Conservation (phyloP, 768 basidiomycete species). For the Hortiboletus campestris region DNA sequence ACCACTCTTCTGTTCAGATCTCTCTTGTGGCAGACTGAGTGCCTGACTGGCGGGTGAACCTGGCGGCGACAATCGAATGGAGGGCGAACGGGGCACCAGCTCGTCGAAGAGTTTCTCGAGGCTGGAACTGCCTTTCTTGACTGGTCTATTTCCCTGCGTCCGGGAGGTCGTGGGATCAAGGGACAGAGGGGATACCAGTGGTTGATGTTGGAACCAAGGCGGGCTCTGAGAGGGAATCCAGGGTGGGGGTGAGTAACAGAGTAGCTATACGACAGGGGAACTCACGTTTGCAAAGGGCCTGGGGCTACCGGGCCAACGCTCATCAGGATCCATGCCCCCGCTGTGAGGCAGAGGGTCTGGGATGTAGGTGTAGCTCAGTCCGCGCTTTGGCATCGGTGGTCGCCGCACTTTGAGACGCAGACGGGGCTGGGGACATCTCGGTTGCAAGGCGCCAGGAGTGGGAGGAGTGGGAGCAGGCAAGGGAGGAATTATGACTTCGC, state of each 20-base stretch:
- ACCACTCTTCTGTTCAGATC: background rate
- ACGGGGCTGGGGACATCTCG: slow-evolving; percentile 10
- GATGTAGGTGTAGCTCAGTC: slow-evolving; percentile 8
- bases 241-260: background rate
- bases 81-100: slow-evolving; percentile 14
- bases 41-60: slow-evolving; percentile 8
- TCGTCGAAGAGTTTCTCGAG: slow-evolving; percentile 15
- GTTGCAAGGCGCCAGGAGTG: background rate
- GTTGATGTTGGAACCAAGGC: slow-evolving; percentile 17
- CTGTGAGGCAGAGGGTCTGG: slow-evolving; percentile 4
- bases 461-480: background rate
- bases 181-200: slow-evolving; percentile 6
- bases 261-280: background rate
- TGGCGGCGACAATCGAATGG: slow-evolving; percentile 20
- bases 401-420: slow-evolving; percentile 28
- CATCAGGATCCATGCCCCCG: background rate
- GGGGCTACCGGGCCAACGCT: slow-evolving; percentile 15
- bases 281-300: slow-evolving; percentile 16
- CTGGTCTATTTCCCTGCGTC: background rate
- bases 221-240: background rate
- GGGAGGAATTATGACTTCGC: slow-evolving; percentile 37
- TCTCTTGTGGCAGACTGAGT: background rate
- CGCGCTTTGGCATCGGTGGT: slow-evolving; percentile 28
- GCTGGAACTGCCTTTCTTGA: slow-evolving; percentile 1
- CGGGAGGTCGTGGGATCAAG: background rate